Base-by-base conservation (phyloP, 352 stramenopile genomes). In the Aphanomyces stellatus region DNA sequence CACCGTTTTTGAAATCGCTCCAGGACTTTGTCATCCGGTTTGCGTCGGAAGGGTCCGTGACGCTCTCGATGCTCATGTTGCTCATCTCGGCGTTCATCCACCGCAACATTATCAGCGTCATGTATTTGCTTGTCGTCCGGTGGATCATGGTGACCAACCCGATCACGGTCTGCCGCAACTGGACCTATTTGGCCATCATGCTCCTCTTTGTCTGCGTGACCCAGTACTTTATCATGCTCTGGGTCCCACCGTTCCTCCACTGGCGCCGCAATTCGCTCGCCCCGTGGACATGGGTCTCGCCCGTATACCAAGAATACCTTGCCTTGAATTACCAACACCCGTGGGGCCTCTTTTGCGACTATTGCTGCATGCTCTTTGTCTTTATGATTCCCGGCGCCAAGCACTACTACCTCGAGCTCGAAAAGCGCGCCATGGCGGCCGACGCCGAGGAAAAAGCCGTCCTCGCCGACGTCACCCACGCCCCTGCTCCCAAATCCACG, bases 41-140 rank as follows among this genome's bases (percentile, higher is more conserved):
- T 53, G 34, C 42, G 10, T 88, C 77, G 59, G 87, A 89, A 41
- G 84, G 82, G 24, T 94, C 85, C 0, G 85, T 94, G 43, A 94
- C 91, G 56, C 71, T 91, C 1, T 76, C 88, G 37, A 94, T 89
- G 77, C 70, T 95, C 2, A 56, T 91, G 65, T 61, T 95, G n/a
- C 88, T 82, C 42, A 73, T 89, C 19, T 90, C 84, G 19, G 78
- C 79, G 43, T 95, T 95, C 62, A 71, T 88, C 1, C 86, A 90
- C 53, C 76, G 79, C 68, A 84, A 93, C 53, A 70, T 90, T 22
- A 80, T 93, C 42, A 85, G 81, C 17, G 76, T 93, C 28, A 34
- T 84, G 35, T 95, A 91, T 69, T 81, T 95, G 66, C 25, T 89
- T 4, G 74, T 90, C 11, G 82, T 95, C 22, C 87, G 87, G 66